Base-by-base conservation (phyloP, 2,329 filamentous ascomycete genomes). In the Ceratocystis lukuohia region DNA sequence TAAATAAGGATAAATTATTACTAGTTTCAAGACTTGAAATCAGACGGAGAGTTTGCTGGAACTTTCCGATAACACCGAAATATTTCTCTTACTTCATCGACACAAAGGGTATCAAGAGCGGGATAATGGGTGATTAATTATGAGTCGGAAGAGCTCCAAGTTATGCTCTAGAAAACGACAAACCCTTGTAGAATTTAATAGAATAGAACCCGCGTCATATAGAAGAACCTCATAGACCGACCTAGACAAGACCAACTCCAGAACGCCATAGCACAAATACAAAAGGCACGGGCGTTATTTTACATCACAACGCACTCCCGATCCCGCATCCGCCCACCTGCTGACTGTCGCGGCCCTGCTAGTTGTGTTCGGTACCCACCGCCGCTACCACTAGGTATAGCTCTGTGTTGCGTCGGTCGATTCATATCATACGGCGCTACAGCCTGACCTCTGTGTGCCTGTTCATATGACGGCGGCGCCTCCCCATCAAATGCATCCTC, bases 291-390 rank as follows among this genome's bases (percentile, higher is more conserved):
- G 8, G 25, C 30, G 4, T 6, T 45, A 12, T 20, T 15, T 48
- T 41, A 66, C 65, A 66, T 66, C n/a, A 63, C 41, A 15, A 68
- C 37, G 62, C 64, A 62, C 41, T 65, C 56, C 22, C 59, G 28
- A 15, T 61, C 57, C 50, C 57, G 22, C 65, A 44, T 57, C 3
- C 57, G 17, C 28, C 61, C 46, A 5, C 61, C 25, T 2, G 17
- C 1, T 4, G 45, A 25, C 44, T 56, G 44, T 17, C 65, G 57
- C 46, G 48, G 61, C 15, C n/a, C 41, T 50, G 50, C 25, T n/a
- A n/a, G 46, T 6, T 20, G 25, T 4, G 45, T 7, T 28, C 62
- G 50, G 10, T 50, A 33, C 15, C 30, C 48, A 15, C 48, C 20
- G 48, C 20, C 7, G 48, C 48, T 25, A 25, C 20, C 7, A 5